These are phyloP conservation scores for Globisporangium emineosum DNA, from an alignment of 352 stramenopile species.

Conservation along the genomic window DNA sequence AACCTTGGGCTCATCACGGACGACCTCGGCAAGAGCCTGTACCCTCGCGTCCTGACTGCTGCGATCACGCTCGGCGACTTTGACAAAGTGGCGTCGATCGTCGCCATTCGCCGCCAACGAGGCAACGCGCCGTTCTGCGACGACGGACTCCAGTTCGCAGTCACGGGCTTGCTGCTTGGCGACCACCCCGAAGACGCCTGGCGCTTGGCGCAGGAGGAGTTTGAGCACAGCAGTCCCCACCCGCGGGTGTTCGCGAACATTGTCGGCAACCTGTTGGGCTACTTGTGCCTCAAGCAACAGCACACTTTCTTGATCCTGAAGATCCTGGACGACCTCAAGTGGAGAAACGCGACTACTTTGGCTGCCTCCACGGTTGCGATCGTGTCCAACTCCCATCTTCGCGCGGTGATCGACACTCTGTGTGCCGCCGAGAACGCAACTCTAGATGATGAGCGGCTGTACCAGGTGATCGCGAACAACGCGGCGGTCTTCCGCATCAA, in stretches of 20 bases:
- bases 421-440: conserved; percentile 4
- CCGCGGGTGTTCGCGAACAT: not conserved
- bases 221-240: conserved; percentile 5
- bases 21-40: conserved; percentile 5
- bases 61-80: conserved; percentile 7
- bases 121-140: conserved; percentile 10
- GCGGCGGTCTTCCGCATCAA: not conserved
- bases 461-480: not conserved
- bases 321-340: conserved; percentile 13
- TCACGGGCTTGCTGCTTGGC: conserved; percentile 8
- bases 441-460: conserved; percentile 6
- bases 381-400: conserved; percentile 10
- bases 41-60: conserved; percentile 8
- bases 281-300: not conserved
- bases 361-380: not conserved
- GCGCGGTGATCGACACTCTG: conserved; percentile 11
- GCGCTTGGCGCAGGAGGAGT: conserved; percentile 11
- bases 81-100: not conserved
- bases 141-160: conserved; percentile 8
- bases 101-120: not conserved
- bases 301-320: conserved; percentile 3
- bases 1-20: not conserved
- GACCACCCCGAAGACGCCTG: conserved; percentile 2
- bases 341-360: not conserved
- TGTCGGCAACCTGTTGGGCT: conserved; percentile 7